Evolutionary conservation across 176 grass and related monocot species (phyloP).

Genomic region (Puya raimondii): DNA sequence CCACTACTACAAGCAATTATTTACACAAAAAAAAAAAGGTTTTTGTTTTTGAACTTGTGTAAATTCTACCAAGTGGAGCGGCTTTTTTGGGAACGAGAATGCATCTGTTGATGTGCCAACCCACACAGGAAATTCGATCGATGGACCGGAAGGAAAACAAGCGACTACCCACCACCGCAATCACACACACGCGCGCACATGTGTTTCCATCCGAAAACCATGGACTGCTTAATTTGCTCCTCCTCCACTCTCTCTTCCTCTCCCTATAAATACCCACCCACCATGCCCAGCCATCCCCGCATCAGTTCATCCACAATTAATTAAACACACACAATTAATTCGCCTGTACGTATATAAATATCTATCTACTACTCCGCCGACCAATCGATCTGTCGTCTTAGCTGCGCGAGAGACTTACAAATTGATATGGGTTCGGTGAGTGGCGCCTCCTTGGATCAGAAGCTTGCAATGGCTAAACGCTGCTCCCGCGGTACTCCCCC

Average conservation of each 20-base stretch:
- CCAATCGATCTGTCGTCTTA: neutral
- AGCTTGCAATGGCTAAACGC: constrained; percentile 53
- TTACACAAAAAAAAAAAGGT: too few relatives aligned
- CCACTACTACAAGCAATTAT: too few relatives aligned
- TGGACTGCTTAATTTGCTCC: neutral
- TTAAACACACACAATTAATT: neutral
- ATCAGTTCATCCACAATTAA: neutral
- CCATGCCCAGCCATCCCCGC: neutral
- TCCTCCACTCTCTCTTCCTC: neutral
- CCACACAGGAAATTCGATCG: too few relatives aligned
- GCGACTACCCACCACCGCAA: neutral
- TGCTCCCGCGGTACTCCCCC: constrained; percentile 41
- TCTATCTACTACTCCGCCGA: too few relatives aligned
- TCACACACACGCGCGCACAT: neutral
- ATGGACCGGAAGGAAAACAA: neutral
- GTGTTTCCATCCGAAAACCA: neutral
- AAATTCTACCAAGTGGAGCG: too few relatives aligned
- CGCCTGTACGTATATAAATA: too few relatives aligned
- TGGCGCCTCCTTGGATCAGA: constrained; percentile 49
- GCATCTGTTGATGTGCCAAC: too few relatives aligned
- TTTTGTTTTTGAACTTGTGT: too few relatives aligned
- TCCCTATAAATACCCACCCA: neutral
- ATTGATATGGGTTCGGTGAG: constrained; percentile 36
- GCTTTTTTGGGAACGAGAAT: too few relatives aligned
- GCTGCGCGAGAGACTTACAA: neutral